phyloP scores from a whole-genome alignment of 129 eudicot species.

The Ambrosia artemisiifolia region DNA sequence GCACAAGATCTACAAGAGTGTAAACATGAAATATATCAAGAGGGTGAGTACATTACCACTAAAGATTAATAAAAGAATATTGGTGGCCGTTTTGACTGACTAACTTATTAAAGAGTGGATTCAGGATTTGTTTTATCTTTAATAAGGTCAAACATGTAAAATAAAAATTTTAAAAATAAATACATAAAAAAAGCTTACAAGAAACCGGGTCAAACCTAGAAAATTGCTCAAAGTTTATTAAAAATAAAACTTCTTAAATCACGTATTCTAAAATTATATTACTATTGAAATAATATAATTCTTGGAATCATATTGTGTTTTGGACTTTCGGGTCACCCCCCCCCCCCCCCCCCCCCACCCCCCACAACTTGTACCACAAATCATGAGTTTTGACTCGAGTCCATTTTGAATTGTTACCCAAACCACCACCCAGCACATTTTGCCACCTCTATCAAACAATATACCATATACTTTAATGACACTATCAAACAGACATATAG shows the following conservation, averaged over 20 bases:
- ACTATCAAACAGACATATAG: neutral
- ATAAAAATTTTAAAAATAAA: no score
- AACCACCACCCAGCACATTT: neutral
- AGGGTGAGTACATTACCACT: neutral
- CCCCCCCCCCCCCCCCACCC: neutral
- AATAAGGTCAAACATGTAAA: neutral
- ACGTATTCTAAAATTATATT: neutral
- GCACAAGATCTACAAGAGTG: slow-evolving; percentile 63
- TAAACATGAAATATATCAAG: neutral
- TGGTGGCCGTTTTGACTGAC: neutral
- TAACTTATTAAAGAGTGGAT: neutral
- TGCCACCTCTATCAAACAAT: neutral
- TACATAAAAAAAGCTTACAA: neutral
- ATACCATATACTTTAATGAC: neutral
- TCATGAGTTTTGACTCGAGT: neutral
- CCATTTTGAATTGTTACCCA: neutral
- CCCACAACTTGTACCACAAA: neutral
- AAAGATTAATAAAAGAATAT: neutral
- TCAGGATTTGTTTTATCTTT: neutral
- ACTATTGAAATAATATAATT: neutral
- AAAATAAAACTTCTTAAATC: neutral
- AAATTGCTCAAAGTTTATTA: neutral
- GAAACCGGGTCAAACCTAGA: neutral
- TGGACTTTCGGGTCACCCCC: neutral
- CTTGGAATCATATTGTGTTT: neutral